Conservation (phyloP, 2,329 filamentous ascomycete species). For the Dothideomycetes sp. region DNA sequence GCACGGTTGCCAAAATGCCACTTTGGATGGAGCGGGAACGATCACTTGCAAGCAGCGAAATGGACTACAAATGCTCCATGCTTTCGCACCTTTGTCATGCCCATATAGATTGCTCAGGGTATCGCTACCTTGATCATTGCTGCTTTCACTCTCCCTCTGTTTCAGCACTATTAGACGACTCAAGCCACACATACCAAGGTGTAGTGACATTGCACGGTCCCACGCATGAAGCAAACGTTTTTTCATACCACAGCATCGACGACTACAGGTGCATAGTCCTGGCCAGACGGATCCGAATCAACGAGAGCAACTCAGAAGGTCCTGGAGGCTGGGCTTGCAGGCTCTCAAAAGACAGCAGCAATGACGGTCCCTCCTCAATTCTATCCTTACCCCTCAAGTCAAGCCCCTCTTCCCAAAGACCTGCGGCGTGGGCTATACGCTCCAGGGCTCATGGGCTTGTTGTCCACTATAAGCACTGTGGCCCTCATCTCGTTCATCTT, state of each 20-base stretch:
- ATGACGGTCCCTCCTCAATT: too few species aligned
- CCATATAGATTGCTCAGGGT: background rate
- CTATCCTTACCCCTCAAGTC: conserved; percentile 19
- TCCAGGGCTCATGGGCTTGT: conserved; percentile 15
- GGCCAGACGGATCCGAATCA: background rate
- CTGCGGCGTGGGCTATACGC: conserved; percentile 17
- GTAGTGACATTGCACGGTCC: background rate
- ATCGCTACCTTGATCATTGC: background rate
- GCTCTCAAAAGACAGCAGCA: too few species aligned
- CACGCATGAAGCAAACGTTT: background rate
- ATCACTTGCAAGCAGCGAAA: background rate
- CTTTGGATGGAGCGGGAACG: background rate
- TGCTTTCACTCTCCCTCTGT: background rate
- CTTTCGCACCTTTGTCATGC: background rate
- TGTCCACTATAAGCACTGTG: conserved; percentile 18
- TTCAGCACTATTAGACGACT: background rate
- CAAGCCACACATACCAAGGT: background rate
- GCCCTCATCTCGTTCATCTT: conserved; percentile 18
- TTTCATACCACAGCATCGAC: background rate
- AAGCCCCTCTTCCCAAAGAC: conserved; percentile 10
- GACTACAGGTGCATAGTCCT: background rate
- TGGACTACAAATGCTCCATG: background rate
- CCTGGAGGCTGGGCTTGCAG: too few species aligned
- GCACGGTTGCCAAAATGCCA: background rate
- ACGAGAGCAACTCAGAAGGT: background rate